Conservation (phyloP, 2,329 filamentous ascomycete species). For the Aureobasidium uvarum region DNA sequence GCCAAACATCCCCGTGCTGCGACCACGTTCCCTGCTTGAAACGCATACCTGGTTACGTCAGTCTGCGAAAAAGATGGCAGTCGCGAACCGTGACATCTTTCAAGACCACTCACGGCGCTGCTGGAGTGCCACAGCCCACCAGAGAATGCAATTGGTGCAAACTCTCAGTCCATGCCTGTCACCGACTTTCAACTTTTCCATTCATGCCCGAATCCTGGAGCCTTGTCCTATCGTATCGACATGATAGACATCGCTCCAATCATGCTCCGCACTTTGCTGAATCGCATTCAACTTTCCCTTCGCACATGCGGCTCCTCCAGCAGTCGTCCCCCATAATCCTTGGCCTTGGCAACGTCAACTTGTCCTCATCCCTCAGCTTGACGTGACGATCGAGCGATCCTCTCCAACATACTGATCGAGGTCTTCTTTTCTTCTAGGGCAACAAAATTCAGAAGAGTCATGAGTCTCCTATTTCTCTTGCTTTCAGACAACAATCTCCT, state of each 20-base stretch:
- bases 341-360: conserved; percentile 7
- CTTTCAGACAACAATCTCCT: background rate
- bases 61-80: conserved; percentile 10
- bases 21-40: background rate
- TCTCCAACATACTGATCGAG: background rate
- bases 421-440: background rate
- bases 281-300: background rate
- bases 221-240: background rate
- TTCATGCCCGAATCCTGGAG: background rate
- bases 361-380: background rate
- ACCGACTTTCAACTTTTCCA: conserved; percentile 5
- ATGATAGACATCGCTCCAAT: background rate
- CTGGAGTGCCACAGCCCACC: conserved; percentile 5
- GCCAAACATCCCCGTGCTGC: background rate
- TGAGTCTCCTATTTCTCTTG: conserved; percentile 15
- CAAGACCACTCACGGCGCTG: background rate
- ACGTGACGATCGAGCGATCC: conserved; percentile 19
- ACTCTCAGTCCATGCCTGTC: background rate
- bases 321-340: conserved; percentile 15
- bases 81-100: background rate
- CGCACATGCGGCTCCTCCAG: conserved; percentile 14
- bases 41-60: conserved; percentile 11
- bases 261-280: conserved; percentile 12
- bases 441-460: background rate
- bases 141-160: background rate